Evolutionary conservation across 164 flowering plant genomes (phyloP).

Genomic region (Houttuynia cordata): DNA sequence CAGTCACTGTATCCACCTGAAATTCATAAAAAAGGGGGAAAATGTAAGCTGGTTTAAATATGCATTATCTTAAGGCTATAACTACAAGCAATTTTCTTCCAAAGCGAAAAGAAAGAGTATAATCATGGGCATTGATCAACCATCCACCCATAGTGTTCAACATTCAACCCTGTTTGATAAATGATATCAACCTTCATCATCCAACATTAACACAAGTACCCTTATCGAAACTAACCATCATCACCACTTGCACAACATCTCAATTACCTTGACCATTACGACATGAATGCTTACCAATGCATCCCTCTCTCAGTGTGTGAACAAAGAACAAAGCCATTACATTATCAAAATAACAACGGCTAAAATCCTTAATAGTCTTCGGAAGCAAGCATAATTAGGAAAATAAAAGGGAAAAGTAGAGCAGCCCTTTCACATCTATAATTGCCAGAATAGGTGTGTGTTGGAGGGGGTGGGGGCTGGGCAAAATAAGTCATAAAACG

Average conservation of each 20-base stretch:
- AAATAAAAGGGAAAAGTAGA: too few relatives aligned
- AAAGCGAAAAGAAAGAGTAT: not conserved
- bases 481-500: too few relatives aligned
- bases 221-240: not conserved
- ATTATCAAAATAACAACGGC: not conserved
- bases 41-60: too few relatives aligned
- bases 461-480: too few relatives aligned
- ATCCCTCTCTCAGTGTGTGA: too few relatives aligned
- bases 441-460: too few relatives aligned
- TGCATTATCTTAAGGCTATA: not conserved
- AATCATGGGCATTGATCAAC: not conserved
- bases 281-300: too few relatives aligned
- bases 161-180: not conserved
- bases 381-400: too few relatives aligned
- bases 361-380: not conserved
- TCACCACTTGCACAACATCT: not conserved
- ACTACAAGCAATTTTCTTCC: not conserved
- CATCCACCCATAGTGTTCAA: not conserved
- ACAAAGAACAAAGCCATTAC: too few relatives aligned
- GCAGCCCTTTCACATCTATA: too few relatives aligned
- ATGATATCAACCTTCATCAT: not conserved
- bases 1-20: constrained; percentile 76
- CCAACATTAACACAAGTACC: not conserved
- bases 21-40: constrained; percentile 1
- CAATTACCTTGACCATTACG: too few relatives aligned